phyloP scores from a whole-genome alignment of 1,139 yeast species.

The Tardiomyces blankii region DNA sequence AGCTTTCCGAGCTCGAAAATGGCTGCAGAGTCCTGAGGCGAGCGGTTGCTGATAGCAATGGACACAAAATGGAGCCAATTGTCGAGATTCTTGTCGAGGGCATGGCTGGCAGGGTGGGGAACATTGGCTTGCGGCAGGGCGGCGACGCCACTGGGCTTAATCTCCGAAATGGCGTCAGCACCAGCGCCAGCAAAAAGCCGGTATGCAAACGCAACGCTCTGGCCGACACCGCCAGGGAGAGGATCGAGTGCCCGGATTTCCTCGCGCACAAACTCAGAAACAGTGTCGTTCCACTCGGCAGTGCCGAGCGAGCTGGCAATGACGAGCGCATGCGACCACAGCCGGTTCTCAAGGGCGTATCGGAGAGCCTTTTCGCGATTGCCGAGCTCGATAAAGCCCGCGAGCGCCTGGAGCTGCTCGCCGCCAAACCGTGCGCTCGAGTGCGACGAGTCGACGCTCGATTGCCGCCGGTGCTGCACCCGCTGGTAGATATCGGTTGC shows the following conservation, averaged over 20 bases:
- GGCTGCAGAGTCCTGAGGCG: constrained; percentile 22
- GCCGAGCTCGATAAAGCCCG: constrained; percentile 44
- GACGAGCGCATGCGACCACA: constrained; percentile 71
- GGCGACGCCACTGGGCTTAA: constrained; percentile 18
- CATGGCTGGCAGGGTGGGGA: constrained; percentile 2
- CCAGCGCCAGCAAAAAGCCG: constrained; percentile 58
- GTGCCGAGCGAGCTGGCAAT: constrained; percentile 58
- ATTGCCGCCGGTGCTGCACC: neutral
- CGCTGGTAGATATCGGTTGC: neutral
- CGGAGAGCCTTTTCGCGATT: constrained; percentile 56
- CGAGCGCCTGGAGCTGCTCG: constrained; percentile 12
- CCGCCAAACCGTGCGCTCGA: neutral
- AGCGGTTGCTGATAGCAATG: constrained; percentile 22
- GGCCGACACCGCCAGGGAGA: constrained; percentile 31
- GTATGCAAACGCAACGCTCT: constrained; percentile 50
- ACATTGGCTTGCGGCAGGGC: neutral
- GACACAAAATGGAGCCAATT: constrained; percentile 26
- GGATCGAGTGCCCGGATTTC: constrained; percentile 27
- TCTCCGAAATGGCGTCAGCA: constrained; percentile 40
- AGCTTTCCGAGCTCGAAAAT: constrained; percentile 23
- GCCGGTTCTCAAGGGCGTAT: constrained; percentile 48
- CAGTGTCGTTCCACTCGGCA: constrained; percentile 49
- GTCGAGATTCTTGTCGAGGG: constrained; percentile 11
- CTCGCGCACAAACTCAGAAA: constrained; percentile 36
- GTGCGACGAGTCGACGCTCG: neutral